phyloP scores from a whole-genome alignment of 2,329 filamentous ascomycete genomes.

The Sporothrix inflata region DNA sequence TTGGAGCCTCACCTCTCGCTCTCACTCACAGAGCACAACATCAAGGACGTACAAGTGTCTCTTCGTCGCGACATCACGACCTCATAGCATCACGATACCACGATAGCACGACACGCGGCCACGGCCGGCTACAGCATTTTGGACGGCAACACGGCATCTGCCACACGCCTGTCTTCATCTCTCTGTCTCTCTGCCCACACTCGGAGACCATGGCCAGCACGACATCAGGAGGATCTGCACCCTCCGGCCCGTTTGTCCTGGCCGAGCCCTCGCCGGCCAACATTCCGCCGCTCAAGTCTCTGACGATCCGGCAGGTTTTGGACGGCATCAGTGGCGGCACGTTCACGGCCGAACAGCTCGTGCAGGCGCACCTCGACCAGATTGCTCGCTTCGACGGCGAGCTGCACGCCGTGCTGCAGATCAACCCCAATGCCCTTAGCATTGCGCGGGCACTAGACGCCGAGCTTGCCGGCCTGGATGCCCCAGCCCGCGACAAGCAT shows the following conservation, averaged over 20 bases:
- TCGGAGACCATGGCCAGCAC: neutral
- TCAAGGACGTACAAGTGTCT: neutral
- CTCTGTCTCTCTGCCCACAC: neutral
- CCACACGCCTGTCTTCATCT: neutral
- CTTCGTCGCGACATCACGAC: neutral
- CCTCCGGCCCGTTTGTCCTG: neutral
- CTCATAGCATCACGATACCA: neutral
- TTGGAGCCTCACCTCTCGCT: neutral
- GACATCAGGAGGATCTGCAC: neutral
- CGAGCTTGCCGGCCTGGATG: slow-evolving; percentile 34
- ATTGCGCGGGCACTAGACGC: slow-evolving; percentile 45
- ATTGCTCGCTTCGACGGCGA: slow-evolving; percentile 43
- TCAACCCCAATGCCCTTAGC: slow-evolving; percentile 46
- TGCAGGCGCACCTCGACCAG: slow-evolving; percentile 38
- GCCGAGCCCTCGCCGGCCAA: neutral
- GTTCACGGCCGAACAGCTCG: slow-evolving; percentile 46
- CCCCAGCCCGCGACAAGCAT: slow-evolving; percentile 4
- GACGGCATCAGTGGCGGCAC: slow-evolving; percentile 40
- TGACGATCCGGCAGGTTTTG: slow-evolving; percentile 42
- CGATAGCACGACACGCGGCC: neutral
- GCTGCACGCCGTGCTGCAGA: slow-evolving; percentile 42
- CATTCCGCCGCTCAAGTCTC: slow-evolving; percentile 42
- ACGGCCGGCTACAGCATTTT: neutral
- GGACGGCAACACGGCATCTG: neutral
- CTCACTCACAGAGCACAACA: neutral